phyloP scores from a whole-genome alignment of 805 yeast genomes.

The Diddensiella caesifluorescens region DNA sequence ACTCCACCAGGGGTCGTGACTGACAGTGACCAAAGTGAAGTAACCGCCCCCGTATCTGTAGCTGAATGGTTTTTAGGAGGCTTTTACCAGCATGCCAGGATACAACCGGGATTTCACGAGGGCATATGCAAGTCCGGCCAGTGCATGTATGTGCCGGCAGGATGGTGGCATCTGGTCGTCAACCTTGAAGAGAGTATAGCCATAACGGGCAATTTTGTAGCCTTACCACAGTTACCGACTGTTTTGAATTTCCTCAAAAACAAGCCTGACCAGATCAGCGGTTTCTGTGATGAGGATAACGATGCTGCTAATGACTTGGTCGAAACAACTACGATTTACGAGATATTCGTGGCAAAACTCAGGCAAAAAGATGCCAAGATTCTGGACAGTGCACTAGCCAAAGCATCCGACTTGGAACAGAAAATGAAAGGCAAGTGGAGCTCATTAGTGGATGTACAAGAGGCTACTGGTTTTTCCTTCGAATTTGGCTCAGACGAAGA shows the following conservation, averaged over 20 bases:
- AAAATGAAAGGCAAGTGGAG: constrained; percentile 48
- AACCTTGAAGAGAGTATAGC: constrained; percentile 67
- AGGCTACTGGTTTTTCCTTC: constrained; percentile 32
- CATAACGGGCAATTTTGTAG: constrained; percentile 84
- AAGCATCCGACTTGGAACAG: constrained; percentile 34
- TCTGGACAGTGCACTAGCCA: constrained; percentile 34
- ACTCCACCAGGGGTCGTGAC: constrained; percentile 91
- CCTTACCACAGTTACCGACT: constrained; percentile 51
- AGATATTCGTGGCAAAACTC: constrained; percentile 52
- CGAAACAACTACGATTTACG: constrained; percentile 56
- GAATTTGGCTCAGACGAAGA: constrained; percentile 31
- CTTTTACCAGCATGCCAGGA: constrained; percentile 52
- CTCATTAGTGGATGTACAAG: constrained; percentile 31
- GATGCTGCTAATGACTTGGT: constrained; percentile 26
- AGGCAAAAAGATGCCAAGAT: constrained; percentile 35
- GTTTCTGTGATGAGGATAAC: constrained; percentile 43
- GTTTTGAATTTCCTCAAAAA: constrained; percentile 64
- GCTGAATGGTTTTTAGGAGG: constrained; percentile 90
- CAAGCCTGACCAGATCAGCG: constrained; percentile 69
- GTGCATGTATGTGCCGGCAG: constrained; percentile 85
- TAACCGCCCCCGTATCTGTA: constrained; percentile 84
- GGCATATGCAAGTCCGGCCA: constrained; percentile 80
- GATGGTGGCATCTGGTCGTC: constrained; percentile 97
- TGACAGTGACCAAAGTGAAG: constrained; percentile 74
- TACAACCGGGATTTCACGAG: constrained; percentile 44